A percentile compares a stretch with the other conserved stretches of the same genome.
Evolutionary conservation across 495 filamentous ascomycete genomes (phyloP).

Genomic region (Corynascus novoguineensis): DNA sequence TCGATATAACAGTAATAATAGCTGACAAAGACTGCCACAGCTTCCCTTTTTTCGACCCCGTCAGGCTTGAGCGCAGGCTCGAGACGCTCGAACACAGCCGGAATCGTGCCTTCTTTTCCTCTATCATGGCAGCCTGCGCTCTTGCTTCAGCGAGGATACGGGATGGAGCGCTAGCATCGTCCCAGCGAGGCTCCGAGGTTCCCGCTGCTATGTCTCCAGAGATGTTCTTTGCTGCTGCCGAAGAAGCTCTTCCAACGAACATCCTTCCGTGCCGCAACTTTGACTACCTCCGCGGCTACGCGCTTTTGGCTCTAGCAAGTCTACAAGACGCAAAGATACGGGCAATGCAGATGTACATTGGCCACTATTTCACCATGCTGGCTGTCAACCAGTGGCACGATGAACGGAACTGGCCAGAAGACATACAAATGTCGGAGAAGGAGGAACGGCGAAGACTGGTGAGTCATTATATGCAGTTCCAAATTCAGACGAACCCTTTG

Average conservation of each 20-base stretch:
- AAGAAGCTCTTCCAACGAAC: conserved; percentile 38
- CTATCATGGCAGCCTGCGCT: conserved; percentile 47
- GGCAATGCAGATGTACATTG: conserved; percentile 46
- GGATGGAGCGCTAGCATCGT: conserved; percentile 40
- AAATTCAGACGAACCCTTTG: background rate
- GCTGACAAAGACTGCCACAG: background rate
- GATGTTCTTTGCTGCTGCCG: conserved; percentile 44
- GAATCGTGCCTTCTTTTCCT: conserved; percentile 42
- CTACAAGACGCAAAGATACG: conserved; percentile 45
- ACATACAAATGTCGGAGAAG: conserved; percentile 38
- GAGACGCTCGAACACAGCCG: conserved; percentile 35
- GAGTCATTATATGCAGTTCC: conserved; percentile 15
- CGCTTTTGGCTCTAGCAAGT: conserved; percentile 41
- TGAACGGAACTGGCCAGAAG: conserved; percentile 45
- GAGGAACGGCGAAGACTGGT: conserved; percentile 45
- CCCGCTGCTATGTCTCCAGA: conserved; percentile 27
- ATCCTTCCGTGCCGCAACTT: conserved; percentile 35
- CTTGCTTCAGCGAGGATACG: conserved; percentile 42
- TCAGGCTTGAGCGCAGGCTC: conserved; percentile 31
- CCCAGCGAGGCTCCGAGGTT: background rate
- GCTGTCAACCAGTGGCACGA: conserved; percentile 45
- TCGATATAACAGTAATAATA: background rate
- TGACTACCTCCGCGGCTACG: conserved; percentile 44
- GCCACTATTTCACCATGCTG: conserved; percentile 42
- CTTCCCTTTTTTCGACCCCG: conserved; percentile 47